Conservation (phyloP, 495 filamentous ascomycete species). For the Alectoria sarmentosa region DNA sequence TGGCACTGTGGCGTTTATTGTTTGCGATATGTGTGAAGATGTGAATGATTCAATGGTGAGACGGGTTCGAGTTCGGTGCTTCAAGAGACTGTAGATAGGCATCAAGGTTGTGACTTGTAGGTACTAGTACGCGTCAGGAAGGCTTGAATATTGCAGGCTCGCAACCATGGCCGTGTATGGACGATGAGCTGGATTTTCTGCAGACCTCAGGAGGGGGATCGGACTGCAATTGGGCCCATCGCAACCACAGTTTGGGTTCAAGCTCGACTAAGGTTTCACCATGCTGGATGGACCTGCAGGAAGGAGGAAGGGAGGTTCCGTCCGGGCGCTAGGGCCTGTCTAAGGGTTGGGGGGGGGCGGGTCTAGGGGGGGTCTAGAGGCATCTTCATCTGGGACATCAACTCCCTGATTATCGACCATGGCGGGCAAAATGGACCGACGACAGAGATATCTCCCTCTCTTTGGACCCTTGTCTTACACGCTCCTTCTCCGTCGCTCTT, state of each 20-base stretch:
- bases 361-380: no score
- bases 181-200: neutral
- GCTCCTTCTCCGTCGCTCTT: neutral
- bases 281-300: neutral
- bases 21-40: neutral
- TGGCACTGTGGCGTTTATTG: neutral
- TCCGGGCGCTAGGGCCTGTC: neutral
- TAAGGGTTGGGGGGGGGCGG: neutral
- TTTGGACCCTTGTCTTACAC: neutral
- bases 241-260: neutral
- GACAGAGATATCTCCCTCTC: neutral
- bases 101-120: neutral
- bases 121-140: neutral
- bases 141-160: neutral
- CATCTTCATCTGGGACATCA: neutral
- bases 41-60: neutral
- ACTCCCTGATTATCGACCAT: neutral
- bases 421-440: neutral
- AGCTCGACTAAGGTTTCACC: neutral
- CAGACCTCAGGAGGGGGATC: neutral
- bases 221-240: no score
- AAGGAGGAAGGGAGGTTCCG: constrained; percentile 2
- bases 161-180: neutral
- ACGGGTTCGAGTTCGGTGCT: neutral
- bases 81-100: neutral